phyloP scores from a whole-genome alignment of 208 protist species.

The Vickermania ingenoplastis region DNA sequence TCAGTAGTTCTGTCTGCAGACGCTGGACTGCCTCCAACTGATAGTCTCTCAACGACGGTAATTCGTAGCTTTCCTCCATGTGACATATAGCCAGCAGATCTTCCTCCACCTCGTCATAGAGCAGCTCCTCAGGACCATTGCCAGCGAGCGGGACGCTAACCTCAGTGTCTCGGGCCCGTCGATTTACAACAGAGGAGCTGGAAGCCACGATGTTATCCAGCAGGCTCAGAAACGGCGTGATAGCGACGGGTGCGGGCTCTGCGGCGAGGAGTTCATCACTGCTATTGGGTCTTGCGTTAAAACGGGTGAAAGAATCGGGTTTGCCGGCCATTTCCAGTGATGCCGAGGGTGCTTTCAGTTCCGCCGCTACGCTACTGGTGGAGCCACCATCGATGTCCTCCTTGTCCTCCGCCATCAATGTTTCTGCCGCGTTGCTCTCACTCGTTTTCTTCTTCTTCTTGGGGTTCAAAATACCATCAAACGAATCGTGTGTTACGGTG shows the following conservation, averaged over 20 bases:
- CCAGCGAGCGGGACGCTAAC: not conserved
- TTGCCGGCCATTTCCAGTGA: not conserved
- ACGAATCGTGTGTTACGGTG: conserved; percentile 10
- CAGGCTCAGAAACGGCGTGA: not conserved
- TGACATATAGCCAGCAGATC: not conserved
- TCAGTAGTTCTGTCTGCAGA: conserved; percentile 24
- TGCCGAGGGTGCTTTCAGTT: too few relatives aligned
- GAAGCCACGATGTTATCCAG: not conserved
- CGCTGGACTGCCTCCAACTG: conserved; percentile 53
- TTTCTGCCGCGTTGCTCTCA: not conserved
- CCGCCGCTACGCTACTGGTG: not conserved
- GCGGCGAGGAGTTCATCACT: not conserved
- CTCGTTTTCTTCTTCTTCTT: not conserved
- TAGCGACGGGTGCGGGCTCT: too few relatives aligned
- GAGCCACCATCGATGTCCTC: too few relatives aligned
- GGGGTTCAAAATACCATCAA: not conserved
- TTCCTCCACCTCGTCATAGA: conserved; percentile 12
- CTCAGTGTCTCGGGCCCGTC: too few relatives aligned
- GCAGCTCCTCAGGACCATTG: conserved; percentile 9
- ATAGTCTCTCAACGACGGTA: conserved; percentile 39
- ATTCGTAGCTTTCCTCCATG: conserved; percentile 17
- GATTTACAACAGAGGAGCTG: not conserved
- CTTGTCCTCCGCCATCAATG: too few relatives aligned
- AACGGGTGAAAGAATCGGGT: not conserved
- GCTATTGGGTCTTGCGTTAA: not conserved